Conservation (phyloP, 2,329 filamentous ascomycete genomes). For the Pseudogymnoascus sp. region DNA sequence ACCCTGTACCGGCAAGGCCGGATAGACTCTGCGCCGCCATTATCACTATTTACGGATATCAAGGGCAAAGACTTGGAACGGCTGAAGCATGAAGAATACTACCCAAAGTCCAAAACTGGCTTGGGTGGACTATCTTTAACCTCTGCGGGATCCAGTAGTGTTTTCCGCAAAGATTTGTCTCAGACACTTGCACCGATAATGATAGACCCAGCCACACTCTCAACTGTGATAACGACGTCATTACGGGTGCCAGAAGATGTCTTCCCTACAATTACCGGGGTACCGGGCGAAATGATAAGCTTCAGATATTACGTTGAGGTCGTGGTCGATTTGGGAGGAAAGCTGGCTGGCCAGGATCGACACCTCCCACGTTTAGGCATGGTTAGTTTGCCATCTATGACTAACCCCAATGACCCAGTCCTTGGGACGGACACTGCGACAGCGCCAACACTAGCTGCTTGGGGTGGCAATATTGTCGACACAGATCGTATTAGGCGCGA, state of each 20-base stretch:
- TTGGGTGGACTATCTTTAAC: conserved; percentile 80
- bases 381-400: conserved; percentile 21
- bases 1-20: conserved; percentile 87
- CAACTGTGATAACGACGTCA: conserved; percentile 72
- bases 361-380: conserved; percentile 27
- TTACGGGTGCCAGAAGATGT: conserved; percentile 83
- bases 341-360: conserved; percentile 60
- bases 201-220: conserved; percentile 73
- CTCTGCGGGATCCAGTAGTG: conserved; percentile 77
- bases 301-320: conserved; percentile 94
- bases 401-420: conserved; percentile 13
- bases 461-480: conserved; percentile 69
- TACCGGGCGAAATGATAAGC: conserved; percentile 88
- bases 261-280: conserved; percentile 84
- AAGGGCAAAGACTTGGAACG: conserved; percentile 60
- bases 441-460: conserved; percentile 43
- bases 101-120: conserved; percentile 79
- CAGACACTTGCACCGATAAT: conserved; percentile 86
- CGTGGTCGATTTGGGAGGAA: conserved; percentile 85
- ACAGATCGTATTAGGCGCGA: conserved; percentile 80
- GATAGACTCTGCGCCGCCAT: conserved; percentile 67
- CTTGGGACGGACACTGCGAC: conserved; percentile 33
- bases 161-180: conserved; percentile 92
- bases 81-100: conserved; percentile 67
- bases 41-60: conserved; percentile 41